Evolutionary conservation across 208 protist genomes (phyloP), one percentile per base, ranked within the genome.

Genomic region (Zelonia costaricensis): DNA sequence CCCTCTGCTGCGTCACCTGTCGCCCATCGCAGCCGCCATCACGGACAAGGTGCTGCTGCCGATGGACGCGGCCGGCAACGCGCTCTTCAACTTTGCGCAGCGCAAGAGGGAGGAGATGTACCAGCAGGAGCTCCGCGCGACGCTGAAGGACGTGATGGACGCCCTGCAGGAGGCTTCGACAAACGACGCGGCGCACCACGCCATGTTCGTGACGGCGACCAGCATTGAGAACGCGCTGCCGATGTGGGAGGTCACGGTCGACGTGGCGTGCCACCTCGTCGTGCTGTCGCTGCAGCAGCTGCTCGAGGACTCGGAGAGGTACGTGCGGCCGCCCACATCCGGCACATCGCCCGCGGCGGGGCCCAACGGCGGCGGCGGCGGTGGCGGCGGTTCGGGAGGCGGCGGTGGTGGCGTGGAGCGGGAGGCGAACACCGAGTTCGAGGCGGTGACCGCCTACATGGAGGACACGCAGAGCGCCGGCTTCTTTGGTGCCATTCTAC

Each of bases 181-280:
- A 9, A 55, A 52, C 42, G 56, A 76, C 53, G 44, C 73, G 57
- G 46, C 52, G 27, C 58, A 74, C 23, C 47, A 74, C 60, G 53
- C 68, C 8, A 73, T 74, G 49, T 82, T 88, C 61, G 74, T 90
- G 42, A 72, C 73, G 23, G 87, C 87, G 23, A 87, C 78, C 31
- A 86, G 71, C 51, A 86, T 94, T 47, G 81, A 94, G 56, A 79
- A 88, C 56, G 84, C 88, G n/a, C 65, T 94, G 44, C 88, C 84
- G n/a, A 94, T 94, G 88, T 94, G 88, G 85, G 80, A 84, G 23
- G 74, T 94, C 31, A 86, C 88, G 23, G 82, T 90, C 36, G 75
- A 82, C 46, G 28, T 83, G 6, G 35, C 84, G 33, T 78, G 70
- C 30, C 56, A 67, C 52, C 51, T 76, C 12, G 66, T 84, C 23